Percentiles rank a stretch among this genome's conserved stretches.
These are phyloP conservation scores for Penicillium lividum DNA, from an alignment of 495 filamentous ascomycete species.

Conservation along the genomic window DNA sequence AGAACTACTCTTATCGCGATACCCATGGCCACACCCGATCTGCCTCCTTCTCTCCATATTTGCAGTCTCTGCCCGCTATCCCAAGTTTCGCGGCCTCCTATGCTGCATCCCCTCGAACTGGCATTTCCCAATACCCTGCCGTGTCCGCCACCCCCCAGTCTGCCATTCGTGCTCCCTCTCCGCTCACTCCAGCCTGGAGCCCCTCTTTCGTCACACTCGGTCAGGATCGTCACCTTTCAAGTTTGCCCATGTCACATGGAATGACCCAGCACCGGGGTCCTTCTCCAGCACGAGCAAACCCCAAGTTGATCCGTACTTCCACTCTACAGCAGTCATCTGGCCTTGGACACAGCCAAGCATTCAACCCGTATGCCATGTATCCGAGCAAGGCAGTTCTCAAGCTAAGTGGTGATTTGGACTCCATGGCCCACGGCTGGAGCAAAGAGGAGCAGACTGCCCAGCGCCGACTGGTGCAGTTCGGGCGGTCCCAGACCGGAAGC, in stretches of 20 bases:
- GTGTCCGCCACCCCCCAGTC: conserved; percentile 38
- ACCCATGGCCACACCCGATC: conserved; percentile 13
- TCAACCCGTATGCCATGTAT: conserved; percentile 83
- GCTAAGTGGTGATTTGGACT: conserved; percentile 77
- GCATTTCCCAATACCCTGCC: conserved; percentile 31
- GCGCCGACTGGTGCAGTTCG: conserved; percentile 84
- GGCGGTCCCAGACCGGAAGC: conserved; percentile 71
- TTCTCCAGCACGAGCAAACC: conserved; percentile 56
- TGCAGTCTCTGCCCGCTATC: conserved; percentile 41
- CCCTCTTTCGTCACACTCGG: conserved; percentile 39
- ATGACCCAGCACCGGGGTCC: conserved; percentile 37
- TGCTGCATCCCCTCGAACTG: conserved; percentile 33
- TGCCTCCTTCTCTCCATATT: conserved; percentile 46
- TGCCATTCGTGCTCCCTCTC: conserved; percentile 41
- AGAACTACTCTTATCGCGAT: conserved; percentile 39
- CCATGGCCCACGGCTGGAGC: conserved; percentile 80
- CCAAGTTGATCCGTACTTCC: conserved; percentile 79
- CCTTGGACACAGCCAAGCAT: conserved; percentile 48
- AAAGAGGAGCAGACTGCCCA: conserved; percentile 73
- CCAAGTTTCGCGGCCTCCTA: conserved; percentile 36
- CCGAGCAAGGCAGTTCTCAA: conserved; percentile 84
- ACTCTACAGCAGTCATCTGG: conserved; percentile 63
- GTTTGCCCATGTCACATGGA: conserved; percentile 33
- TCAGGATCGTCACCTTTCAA: conserved; percentile 32
- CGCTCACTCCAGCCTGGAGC: conserved; percentile 47